phyloP scores from a whole-genome alignment of 164 flowering plant genomes.

The Cinnamomum micranthum region DNA sequence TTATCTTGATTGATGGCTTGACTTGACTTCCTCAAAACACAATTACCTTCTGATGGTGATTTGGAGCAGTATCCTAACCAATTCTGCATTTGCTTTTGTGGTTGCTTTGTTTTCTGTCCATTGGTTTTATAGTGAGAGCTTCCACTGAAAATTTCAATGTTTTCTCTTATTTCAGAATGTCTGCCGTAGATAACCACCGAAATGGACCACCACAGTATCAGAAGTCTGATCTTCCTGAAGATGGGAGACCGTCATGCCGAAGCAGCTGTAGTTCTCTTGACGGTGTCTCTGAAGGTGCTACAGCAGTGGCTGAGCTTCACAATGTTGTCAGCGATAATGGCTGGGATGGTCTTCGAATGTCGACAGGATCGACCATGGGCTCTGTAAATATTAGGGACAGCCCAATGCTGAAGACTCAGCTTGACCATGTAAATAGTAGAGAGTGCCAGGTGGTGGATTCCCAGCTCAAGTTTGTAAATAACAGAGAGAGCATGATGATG shows the following conservation, averaged over 20 bases:
- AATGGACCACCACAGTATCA: slow-evolving; percentile 30
- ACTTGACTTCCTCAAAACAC: no score
- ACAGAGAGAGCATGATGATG: slow-evolving; percentile 33
- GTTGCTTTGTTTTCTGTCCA: neutral
- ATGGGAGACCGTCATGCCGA: slow-evolving; percentile 27
- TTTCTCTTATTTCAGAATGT: slow-evolving; percentile 26
- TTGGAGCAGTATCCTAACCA: neutral
- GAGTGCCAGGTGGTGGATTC: slow-evolving; percentile 35
- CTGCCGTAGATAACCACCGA: slow-evolving; percentile 26
- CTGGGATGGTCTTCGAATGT: slow-evolving; percentile 25
- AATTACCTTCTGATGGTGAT: neutral
- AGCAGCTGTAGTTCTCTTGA: slow-evolving; percentile 38
- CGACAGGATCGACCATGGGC: slow-evolving; percentile 31
- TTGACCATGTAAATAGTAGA: slow-evolving; percentile 49
- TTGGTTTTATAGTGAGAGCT: neutral
- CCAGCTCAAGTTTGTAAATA: slow-evolving; percentile 50
- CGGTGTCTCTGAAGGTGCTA: slow-evolving; percentile 21
- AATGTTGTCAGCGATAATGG: slow-evolving; percentile 29
- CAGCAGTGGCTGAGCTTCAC: slow-evolving; percentile 21
- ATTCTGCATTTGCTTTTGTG: neutral
- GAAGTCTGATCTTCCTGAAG: slow-evolving; percentile 40
- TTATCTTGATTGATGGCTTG: no score
- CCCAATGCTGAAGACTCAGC: slow-evolving; percentile 28
- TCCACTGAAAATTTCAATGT: neutral
- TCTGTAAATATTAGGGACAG: slow-evolving; percentile 42